A percentile compares a stretch with the other conserved stretches of the same genome.
Conservation (phyloP, 176 grass and related monocot genomes). For the Elymus sibiricus region DNA sequence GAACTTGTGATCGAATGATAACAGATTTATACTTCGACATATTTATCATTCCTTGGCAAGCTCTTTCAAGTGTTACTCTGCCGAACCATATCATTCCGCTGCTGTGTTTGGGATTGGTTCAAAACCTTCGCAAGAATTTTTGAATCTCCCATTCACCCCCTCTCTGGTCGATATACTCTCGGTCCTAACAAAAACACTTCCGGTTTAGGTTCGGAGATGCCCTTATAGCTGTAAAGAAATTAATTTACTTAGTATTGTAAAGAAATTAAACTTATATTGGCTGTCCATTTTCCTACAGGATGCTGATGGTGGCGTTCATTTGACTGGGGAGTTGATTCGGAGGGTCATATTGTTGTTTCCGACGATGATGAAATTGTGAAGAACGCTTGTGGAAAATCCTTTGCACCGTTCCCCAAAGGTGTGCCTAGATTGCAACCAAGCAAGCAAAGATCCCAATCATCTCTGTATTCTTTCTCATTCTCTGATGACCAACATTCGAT, state of each 20-base stretch:
- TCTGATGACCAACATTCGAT: background rate
- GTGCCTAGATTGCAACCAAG: background rate
- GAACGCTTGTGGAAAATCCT: conserved; percentile 58
- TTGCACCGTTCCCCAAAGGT: conserved; percentile 74
- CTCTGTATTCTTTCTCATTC: background rate
- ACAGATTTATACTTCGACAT: no score
- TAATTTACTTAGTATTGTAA: background rate
- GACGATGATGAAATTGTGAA: conserved; percentile 57
- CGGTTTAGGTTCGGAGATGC: no score
- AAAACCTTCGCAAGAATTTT: no score
- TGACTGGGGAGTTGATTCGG: conserved; percentile 57
- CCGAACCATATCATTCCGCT: no score
- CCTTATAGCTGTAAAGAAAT: no score
- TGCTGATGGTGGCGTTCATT: conserved; percentile 47
- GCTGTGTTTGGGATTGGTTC: no score
- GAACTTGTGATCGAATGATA: no score
- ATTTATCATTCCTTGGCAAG: no score
- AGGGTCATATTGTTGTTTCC: conserved; percentile 52
- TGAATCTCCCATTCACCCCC: no score
- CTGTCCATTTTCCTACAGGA: conserved; percentile 32
- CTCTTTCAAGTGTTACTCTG: no score
- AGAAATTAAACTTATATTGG: background rate
- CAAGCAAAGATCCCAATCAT: background rate
- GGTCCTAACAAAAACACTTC: no score
- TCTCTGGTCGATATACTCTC: no score